These are phyloP conservation scores for Candida pseudoglaebosa DNA, from an alignment of 805 yeast species.

Conservation along the genomic window DNA sequence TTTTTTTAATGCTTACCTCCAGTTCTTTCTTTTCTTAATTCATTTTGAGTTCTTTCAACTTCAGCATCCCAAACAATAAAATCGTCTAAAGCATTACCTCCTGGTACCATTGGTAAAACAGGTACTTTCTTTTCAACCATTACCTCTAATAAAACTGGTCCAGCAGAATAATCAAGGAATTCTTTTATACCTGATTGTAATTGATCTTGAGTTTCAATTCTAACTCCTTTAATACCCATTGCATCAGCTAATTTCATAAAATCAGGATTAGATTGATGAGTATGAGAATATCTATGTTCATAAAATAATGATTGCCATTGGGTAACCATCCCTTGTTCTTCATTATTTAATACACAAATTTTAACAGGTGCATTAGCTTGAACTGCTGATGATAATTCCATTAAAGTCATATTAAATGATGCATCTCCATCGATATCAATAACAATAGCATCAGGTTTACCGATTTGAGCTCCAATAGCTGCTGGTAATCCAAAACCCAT, in stretches of 20 bases:
- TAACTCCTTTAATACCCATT: slow-evolving; percentile 85
- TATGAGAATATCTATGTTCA: slow-evolving; percentile 96
- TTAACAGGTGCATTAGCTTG: slow-evolving; percentile 92
- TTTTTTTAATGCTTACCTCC: slow-evolving; percentile 54
- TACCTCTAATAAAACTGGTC: slow-evolving; percentile 90
- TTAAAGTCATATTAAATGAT: slow-evolving; percentile 96
- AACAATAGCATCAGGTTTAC: slow-evolving; percentile 89
- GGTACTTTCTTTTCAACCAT: slow-evolving; percentile 90
- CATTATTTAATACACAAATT: slow-evolving; percentile 86
- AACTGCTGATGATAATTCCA: slow-evolving; percentile 89
- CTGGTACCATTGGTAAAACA: slow-evolving; percentile 97
- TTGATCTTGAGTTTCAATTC: slow-evolving; percentile 66
- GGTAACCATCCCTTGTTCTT: slow-evolving; percentile 99
- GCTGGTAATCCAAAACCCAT: slow-evolving; percentile 98
- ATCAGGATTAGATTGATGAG: slow-evolving; percentile 94
- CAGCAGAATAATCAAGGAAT: slow-evolving; percentile 65
- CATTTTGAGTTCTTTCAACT: slow-evolving; percentile 67
- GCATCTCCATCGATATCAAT: slow-evolving; percentile 99
- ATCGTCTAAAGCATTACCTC: slow-evolving; percentile 91
- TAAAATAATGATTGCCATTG: slow-evolving; percentile 99
- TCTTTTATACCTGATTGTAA: slow-evolving; percentile 45
- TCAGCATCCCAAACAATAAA: slow-evolving; percentile 83
- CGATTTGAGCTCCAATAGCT: slow-evolving; percentile 98
- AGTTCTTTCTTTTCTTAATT: slow-evolving; percentile 69
- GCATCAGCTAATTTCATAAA: slow-evolving; percentile 91